These are phyloP conservation scores for Monosporozyma aquatica DNA, from an alignment of 805 yeast species.

Conservation along the genomic window DNA sequence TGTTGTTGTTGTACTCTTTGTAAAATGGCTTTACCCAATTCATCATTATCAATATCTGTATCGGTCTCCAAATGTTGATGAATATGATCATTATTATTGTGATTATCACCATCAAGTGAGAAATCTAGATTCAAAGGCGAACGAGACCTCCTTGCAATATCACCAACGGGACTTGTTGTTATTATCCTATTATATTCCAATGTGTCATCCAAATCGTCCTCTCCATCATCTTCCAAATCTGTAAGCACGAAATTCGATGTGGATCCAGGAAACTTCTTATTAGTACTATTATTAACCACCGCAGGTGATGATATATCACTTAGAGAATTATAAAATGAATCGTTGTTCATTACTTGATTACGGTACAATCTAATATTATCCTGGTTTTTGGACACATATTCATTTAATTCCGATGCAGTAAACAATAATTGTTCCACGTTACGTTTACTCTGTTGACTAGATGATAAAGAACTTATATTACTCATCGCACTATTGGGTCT, in stretches of 20 bases:
- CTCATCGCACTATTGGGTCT: neutral
- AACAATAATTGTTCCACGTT: constrained; percentile 24
- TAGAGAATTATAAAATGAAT: constrained; percentile 1
- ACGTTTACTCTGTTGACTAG: constrained; percentile 1
- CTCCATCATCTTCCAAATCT: constrained; percentile 9
- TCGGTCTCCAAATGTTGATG: neutral
- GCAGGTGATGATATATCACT: neutral
- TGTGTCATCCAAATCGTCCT: neutral
- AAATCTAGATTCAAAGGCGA: constrained; percentile 1
- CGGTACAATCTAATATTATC: constrained; percentile 21
- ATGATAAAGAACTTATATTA: neutral
- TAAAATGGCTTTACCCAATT: constrained; percentile 14
- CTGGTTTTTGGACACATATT: constrained; percentile 19
- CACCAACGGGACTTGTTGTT: neutral
- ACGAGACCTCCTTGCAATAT: neutral
- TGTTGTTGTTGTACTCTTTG: constrained; percentile 7
- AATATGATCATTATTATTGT: neutral
- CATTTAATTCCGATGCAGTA: constrained; percentile 23
- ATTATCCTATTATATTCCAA: neutral
- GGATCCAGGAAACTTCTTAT: constrained; percentile 10
- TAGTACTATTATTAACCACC: neutral
- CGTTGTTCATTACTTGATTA: constrained; percentile 9
- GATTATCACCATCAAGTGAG: neutral
- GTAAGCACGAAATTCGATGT: constrained; percentile 25
- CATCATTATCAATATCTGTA: constrained; percentile 3